phyloP scores from a whole-genome alignment of 2,329 filamentous ascomycete species.

The Colletotrichum spaethianum region DNA sequence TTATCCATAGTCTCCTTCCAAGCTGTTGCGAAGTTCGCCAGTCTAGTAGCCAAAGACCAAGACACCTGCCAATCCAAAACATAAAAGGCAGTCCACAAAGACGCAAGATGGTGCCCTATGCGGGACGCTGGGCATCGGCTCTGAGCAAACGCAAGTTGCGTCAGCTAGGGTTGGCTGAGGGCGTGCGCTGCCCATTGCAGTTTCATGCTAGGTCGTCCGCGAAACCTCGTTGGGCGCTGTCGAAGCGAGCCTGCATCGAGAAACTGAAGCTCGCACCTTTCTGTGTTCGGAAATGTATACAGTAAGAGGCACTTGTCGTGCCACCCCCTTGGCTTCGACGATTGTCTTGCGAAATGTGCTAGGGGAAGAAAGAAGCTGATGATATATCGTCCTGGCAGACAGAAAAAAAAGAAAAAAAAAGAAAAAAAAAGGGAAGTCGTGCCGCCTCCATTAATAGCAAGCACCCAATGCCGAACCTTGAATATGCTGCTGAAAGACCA shows the following conservation, averaged over 20 bases:
- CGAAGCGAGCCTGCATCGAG: background rate
- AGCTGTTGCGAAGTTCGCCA: background rate
- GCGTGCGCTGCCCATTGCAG: background rate
- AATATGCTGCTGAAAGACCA: conserved; percentile 46
- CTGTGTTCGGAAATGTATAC: background rate
- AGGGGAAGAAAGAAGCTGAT: conserved; percentile 12
- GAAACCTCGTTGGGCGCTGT: background rate
- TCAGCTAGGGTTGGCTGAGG: background rate
- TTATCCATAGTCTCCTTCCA: background rate
- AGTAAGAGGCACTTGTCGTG: background rate
- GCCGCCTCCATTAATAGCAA: conserved; percentile 38
- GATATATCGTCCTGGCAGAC: conserved; percentile 26
- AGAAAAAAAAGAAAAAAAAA: too few species aligned
- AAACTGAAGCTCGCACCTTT: background rate
- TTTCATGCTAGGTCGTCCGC: background rate
- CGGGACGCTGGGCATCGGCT: background rate
- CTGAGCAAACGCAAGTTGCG: background rate
- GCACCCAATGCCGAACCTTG: conserved; percentile 39
- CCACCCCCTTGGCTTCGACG: background rate
- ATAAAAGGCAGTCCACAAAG: background rate
- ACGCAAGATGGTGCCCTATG: background rate
- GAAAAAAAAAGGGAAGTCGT: conserved; percentile 27
- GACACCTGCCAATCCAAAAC: background rate
- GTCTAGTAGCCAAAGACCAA: conserved; percentile 7
- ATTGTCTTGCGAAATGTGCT: background rate